Base-by-base conservation (phyloP, 1,284 basidiomycete genomes). In the Flammula alnicola region DNA sequence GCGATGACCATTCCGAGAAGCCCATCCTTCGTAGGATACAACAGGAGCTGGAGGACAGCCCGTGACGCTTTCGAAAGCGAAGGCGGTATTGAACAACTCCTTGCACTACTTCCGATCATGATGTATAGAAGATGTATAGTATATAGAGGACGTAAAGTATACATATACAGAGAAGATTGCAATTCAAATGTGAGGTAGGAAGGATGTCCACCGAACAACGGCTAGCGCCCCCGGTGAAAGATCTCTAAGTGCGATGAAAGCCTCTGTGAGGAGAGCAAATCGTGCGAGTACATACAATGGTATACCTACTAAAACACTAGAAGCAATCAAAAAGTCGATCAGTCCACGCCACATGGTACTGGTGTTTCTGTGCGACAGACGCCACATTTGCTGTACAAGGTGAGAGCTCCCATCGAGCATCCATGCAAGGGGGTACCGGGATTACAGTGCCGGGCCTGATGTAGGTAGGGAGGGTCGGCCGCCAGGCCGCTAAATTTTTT, bases 161-260 rank as follows among this genome's bases (percentile, higher is more conserved):
- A n/a, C n/a, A n/a, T n/a, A n/a, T n/a, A n/a, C n/a, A 36, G 16
- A 19, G 20, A 36, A 10, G 20, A 19, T 36, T 3, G 16, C 16
- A 36, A n/a, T 22, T 31, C 25, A 51, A 20, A 50, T 39, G 38
- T 47, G 52, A 8, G 49, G 52, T 32, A 54, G 27, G 17, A 54
- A 44, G 4, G 52, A 33, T 5, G 52, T 47, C 52, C 52, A 54
- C 25, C 40, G 25, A 7, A 50, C 48, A 29, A 42, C 38, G 5
- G 39, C 20, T 10, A 44, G 33, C 5, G 52, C 48, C 14, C 22
- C 40, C 2, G 29, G 11, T 9, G 48, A 20, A 19, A 54, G 44
- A 9, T 47, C 26, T 12, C 48, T 25, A 5, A 54, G 40, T 2
- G 47, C 40, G 10, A 41, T 26, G 5, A 54, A 29, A 4, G 48